Evolutionary conservation across 106 monocot species (phyloP).

Genomic region (Platanthera guangdongensis): DNA sequence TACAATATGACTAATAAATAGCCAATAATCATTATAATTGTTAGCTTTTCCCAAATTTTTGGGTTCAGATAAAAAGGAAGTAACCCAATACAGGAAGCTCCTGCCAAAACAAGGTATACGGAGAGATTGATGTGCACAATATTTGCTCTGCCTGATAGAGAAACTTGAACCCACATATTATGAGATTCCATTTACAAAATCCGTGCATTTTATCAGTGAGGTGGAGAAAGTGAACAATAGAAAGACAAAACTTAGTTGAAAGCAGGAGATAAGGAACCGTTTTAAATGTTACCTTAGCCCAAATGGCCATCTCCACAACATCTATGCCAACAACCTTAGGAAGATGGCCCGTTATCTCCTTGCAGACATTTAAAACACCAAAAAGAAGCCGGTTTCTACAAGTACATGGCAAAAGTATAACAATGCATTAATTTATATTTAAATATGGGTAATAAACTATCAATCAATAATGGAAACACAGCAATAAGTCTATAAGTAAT

Average conservation of each 20-base stretch:
- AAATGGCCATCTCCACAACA: constrained; percentile 98
- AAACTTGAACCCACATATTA: background rate
- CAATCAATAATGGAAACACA: constrained; percentile 3
- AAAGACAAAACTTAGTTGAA: background rate
- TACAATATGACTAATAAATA: background rate
- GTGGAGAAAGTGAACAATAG: background rate
- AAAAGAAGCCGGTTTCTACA: constrained; percentile 82
- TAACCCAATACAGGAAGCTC: background rate
- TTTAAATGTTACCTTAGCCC: constrained; percentile 71
- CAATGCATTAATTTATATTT: background rate
- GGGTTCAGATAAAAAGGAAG: background rate
- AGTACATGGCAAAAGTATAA: constrained; percentile 5
- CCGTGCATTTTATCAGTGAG: background rate
- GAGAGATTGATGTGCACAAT: background rate
- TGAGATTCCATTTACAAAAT: background rate
- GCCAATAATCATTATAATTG: background rate
- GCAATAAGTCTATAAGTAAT: background rate
- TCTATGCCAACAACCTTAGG: constrained; percentile 97
- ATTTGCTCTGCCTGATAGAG: background rate
- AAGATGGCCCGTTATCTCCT: constrained; percentile 67
- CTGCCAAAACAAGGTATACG: background rate
- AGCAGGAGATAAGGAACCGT: background rate
- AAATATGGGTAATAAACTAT: background rate
- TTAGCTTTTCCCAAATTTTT: background rate
- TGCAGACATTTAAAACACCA: constrained; percentile 81